Conservation (phyloP, 495 filamentous ascomycete species). For the Penicillium riverlandense region DNA sequence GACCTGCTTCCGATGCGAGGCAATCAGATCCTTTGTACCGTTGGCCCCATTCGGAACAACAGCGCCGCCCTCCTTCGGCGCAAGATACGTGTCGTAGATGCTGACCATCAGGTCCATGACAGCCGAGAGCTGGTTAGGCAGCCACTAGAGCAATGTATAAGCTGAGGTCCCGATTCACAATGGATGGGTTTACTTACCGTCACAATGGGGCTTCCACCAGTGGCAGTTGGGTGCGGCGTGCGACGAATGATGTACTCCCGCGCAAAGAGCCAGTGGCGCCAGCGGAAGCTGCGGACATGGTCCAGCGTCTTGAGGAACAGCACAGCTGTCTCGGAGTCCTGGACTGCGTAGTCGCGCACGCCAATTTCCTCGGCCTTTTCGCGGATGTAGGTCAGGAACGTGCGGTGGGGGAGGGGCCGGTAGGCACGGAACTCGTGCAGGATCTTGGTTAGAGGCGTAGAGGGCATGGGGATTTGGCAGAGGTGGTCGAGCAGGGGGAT, state of each 20-base stretch:
- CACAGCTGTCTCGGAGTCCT: constrained; percentile 41
- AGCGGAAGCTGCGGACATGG: constrained; percentile 84
- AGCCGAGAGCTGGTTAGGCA: constrained; percentile 75
- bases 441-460: constrained; percentile 77
- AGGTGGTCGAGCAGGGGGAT: constrained; percentile 83
- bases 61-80: constrained; percentile 29
- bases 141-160: constrained; percentile 45
- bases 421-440: constrained; percentile 80
- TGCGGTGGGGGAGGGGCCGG: constrained; percentile 74
- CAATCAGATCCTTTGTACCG: constrained; percentile 24
- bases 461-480: constrained; percentile 70
- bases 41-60: constrained; percentile 11
- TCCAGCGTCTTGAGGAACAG: constrained; percentile 69
- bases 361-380: constrained; percentile 45
- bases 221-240: constrained; percentile 77
- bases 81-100: constrained; percentile 44
- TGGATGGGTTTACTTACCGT: constrained; percentile 41
- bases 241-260: constrained; percentile 86
- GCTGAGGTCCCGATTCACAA: constrained; percentile 1
- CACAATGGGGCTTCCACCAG: constrained; percentile 85
- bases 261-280: constrained; percentile 94
- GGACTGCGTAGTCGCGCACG: constrained; percentile 55
- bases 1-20: constrained; percentile 32
- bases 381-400: constrained; percentile 69
- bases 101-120: constrained; percentile 70